These are phyloP conservation scores for Diaporthe capsici DNA, from an alignment of 2,329 filamentous ascomycete species.

Conservation along the genomic window DNA sequence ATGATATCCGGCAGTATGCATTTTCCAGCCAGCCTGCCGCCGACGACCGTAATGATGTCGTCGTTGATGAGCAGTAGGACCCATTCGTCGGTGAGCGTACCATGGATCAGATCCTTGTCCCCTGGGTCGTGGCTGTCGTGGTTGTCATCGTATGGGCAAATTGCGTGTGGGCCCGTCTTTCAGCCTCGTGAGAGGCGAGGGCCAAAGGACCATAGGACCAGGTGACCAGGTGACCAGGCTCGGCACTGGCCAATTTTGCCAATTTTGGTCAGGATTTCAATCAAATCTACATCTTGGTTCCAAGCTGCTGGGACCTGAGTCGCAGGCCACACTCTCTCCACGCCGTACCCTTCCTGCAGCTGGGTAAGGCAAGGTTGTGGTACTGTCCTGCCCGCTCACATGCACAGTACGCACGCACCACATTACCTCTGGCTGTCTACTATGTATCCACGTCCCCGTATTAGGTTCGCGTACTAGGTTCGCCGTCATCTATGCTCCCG, in stretches of 20 bases:
- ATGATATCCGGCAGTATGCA: constrained; percentile 7
- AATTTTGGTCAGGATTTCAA: constrained; percentile 10
- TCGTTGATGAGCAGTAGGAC: constrained; percentile 7
- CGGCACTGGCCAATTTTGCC: constrained; percentile 23
- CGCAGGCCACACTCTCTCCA: constrained; percentile 1
- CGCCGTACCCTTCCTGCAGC: constrained; percentile 25
- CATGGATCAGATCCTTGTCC: constrained; percentile 26
- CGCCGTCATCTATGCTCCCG: neutral
- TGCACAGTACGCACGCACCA: constrained; percentile 20
- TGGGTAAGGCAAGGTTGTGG: constrained; percentile 16
- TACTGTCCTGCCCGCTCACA: neutral
- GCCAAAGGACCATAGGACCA: neutral
- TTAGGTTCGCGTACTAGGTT: constrained; percentile 14
- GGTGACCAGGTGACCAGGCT: constrained; percentile 10
- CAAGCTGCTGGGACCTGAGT: constrained; percentile 35
- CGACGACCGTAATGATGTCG: neutral
- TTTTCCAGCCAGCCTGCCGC: constrained; percentile 6
- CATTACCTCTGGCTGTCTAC: neutral
- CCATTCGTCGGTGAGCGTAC: constrained; percentile 22
- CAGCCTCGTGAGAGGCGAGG: constrained; percentile 33
- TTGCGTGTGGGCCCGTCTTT: constrained; percentile 29
- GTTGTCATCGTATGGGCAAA: constrained; percentile 29
- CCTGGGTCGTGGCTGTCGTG: constrained; percentile 16
- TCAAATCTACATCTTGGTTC: constrained; percentile 32
- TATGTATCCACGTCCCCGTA: constrained; percentile 9